phyloP scores from a whole-genome alignment of 225 moss, liverwort and hornwort species.

The Marchantia polymorpha region DNA sequence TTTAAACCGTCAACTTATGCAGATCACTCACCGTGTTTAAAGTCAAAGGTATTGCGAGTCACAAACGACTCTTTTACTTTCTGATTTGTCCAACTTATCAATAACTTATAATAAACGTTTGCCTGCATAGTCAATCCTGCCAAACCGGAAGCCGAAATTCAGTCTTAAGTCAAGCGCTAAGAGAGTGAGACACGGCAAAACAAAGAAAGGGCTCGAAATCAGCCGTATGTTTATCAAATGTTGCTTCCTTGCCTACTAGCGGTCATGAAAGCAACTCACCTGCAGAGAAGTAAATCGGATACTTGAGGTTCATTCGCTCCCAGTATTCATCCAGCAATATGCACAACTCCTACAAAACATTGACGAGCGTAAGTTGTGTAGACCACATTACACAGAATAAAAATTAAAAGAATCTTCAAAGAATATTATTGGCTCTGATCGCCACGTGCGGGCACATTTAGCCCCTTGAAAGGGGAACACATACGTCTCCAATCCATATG shows the following conservation, averaged over 20 bases:
- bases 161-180: background rate
- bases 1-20: background rate
- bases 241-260: no score
- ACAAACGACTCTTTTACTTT: conserved; percentile 93
- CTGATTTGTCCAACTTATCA: conserved; percentile 98
- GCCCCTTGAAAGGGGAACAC: no score
- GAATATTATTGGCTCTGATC: no score
- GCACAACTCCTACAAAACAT: conserved; percentile 69
- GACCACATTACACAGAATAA: no score
- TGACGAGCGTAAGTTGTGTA: background rate
- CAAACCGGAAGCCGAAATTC: background rate
- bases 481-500: no score
- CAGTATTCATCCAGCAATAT: conserved; percentile 96
- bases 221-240: no score
- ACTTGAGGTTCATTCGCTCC: conserved; percentile 88
- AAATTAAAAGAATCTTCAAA: no score
- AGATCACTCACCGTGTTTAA: conserved; percentile 75
- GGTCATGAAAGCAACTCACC: conserved; percentile 53
- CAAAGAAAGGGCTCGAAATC: background rate
- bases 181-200: background rate
- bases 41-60: conserved; percentile 83
- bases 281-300: conserved; percentile 92
- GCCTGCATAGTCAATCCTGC: conserved; percentile 94
- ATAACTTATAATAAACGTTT: conserved; percentile 90
- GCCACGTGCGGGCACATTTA: no score